phyloP scores from a whole-genome alignment of 2,329 filamentous ascomycete genomes.

The Rhynchosporium agropyri region DNA sequence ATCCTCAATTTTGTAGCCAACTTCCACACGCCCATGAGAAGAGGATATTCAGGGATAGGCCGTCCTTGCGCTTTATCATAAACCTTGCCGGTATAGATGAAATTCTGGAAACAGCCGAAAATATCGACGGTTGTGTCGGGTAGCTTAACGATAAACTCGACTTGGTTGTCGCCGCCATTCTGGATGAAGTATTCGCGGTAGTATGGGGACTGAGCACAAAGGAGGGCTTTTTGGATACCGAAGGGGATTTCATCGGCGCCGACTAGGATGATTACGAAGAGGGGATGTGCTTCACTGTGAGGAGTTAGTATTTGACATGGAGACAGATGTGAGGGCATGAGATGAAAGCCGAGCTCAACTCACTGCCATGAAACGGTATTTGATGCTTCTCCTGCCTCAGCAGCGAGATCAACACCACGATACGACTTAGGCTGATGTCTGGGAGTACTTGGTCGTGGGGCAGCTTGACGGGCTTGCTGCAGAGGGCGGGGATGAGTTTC shows the following conservation, averaged over 20 bases:
- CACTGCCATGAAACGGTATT: constrained; percentile 39
- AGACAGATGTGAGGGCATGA: neutral
- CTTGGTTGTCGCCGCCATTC: constrained; percentile 22
- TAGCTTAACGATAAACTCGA: constrained; percentile 37
- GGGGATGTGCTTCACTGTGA: constrained; percentile 36
- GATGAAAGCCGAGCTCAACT: constrained; percentile 15
- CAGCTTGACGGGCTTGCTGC: neutral
- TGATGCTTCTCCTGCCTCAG: constrained; percentile 31
- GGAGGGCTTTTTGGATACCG: constrained; percentile 40
- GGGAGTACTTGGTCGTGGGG: constrained; percentile 9
- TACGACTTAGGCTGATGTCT: constrained; percentile 24
- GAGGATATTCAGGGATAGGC: constrained; percentile 35
- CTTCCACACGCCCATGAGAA: constrained; percentile 39
- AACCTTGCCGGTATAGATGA: constrained; percentile 39
- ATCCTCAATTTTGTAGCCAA: constrained; percentile 38
- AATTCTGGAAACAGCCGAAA: constrained; percentile 41
- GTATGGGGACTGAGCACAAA: constrained; percentile 38
- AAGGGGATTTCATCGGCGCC: constrained; percentile 38
- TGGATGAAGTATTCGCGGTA: constrained; percentile 36
- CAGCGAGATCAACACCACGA: constrained; percentile 35
- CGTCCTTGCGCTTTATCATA: constrained; percentile 34
- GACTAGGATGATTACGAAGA: constrained; percentile 39
- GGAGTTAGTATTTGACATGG: neutral
- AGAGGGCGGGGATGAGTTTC: constrained; percentile 4
- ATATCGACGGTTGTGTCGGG: constrained; percentile 33